Percentiles rank a stretch among this genome's conserved stretches.
These are phyloP conservation scores for Eurotiales sp. DNA, from an alignment of 2,329 filamentous ascomycete genomes.

Conservation along the genomic window DNA sequence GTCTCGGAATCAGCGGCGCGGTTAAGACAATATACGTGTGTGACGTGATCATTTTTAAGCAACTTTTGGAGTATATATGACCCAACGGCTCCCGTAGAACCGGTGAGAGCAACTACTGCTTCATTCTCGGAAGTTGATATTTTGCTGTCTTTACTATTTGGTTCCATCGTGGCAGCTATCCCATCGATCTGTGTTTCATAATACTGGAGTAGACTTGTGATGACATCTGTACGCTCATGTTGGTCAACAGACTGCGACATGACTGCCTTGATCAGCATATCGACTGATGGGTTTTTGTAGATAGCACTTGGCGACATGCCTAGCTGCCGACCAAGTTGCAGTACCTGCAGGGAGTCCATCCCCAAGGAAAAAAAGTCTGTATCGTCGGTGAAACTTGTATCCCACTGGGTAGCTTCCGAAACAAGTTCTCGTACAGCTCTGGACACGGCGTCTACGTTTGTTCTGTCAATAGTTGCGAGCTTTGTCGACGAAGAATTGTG, in stretches of 20 bases:
- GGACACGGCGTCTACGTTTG: background rate
- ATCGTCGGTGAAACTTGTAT: slow-evolving; percentile 1
- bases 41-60: background rate
- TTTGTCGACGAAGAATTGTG: background rate
- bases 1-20: background rate
- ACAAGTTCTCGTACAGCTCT: background rate
- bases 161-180: background rate
- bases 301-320: background rate
- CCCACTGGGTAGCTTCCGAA: background rate
- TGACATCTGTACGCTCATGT: background rate
- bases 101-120: slow-evolving; percentile 4
- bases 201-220: background rate
- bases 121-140: background rate
- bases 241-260: background rate
- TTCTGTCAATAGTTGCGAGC: background rate
- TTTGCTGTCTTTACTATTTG: background rate
- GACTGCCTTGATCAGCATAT: background rate
- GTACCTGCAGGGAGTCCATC: slow-evolving; percentile 9
- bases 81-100: slow-evolving; percentile 6
- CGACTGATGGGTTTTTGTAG: background rate
- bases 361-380: slow-evolving; percentile 9
- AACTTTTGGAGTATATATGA: slow-evolving; percentile 8
- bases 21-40: slow-evolving; percentile 7
- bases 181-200: background rate
- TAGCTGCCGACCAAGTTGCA: slow-evolving; percentile 7